phyloP scores from a whole-genome alignment of 1,284 basidiomycete genomes.

The Phellopilus nigrolimitatus region DNA sequence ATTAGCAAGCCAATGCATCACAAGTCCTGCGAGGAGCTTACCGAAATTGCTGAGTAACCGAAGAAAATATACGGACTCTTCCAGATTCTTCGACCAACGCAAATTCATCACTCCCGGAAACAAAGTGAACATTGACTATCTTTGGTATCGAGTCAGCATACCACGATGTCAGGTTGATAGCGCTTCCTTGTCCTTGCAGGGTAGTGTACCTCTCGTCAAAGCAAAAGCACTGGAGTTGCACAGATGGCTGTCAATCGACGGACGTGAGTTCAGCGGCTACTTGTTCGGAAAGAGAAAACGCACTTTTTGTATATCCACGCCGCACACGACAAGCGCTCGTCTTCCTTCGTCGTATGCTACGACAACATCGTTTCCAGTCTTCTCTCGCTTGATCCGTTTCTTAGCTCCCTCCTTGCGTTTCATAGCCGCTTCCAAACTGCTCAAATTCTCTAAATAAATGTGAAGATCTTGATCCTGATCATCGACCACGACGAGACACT shows the following conservation, averaged over 20 bases:
- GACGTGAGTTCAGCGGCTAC: too few species aligned
- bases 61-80: constrained; percentile 44
- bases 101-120: constrained; percentile 45
- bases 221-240: constrained; percentile 39
- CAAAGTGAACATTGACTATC: constrained; percentile 36
- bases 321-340: constrained; percentile 41
- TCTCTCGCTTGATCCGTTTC: constrained; percentile 38
- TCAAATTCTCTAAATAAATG: constrained; percentile 37
- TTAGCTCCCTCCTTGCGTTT: constrained; percentile 21
- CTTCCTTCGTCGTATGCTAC: constrained; percentile 48
- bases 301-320: constrained; percentile 34
- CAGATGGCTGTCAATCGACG: too few species aligned
- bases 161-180: constrained; percentile 41
- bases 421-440: constrained; percentile 31
- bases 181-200: constrained; percentile 34
- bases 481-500: constrained; percentile 38
- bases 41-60: constrained; percentile 48
- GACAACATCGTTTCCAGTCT: constrained; percentile 39
- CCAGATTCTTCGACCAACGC: constrained; percentile 39
- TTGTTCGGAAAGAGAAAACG: not conserved
- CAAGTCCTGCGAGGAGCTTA: constrained; percentile 23
- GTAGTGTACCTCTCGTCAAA: constrained; percentile 41
- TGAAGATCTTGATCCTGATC: constrained; percentile 31
- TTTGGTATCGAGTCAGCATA: constrained; percentile 30
- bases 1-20: not conserved